These are phyloP conservation scores for Stereocaulon alpinum DNA, from an alignment of 495 filamentous ascomycete genomes.

Conservation along the genomic window DNA sequence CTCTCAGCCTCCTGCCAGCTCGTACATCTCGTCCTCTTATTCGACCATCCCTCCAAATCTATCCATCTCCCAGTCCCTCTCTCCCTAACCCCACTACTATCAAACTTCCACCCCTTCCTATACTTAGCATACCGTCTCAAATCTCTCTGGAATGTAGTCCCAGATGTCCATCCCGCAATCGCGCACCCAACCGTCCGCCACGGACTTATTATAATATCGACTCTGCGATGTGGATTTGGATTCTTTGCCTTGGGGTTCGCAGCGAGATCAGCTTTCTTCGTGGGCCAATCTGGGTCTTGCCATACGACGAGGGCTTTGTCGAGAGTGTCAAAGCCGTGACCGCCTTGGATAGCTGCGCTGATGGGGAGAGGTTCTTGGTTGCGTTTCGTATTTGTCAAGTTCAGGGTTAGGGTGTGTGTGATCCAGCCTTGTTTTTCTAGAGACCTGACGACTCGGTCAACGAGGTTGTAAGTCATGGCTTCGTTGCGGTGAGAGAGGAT, in stretches of 20 bases:
- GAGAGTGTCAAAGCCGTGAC: constrained; percentile 67
- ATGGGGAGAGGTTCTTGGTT: constrained; percentile 58
- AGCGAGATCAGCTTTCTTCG: constrained; percentile 25
- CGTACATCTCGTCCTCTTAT: constrained; percentile 32
- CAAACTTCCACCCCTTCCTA: constrained; percentile 68
- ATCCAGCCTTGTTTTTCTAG: constrained; percentile 62
- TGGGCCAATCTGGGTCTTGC: constrained; percentile 62
- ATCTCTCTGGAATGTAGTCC: constrained; percentile 83
- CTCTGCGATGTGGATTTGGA: constrained; percentile 67
- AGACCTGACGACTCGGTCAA: constrained; percentile 54
- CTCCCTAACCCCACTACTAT: constrained; percentile 75
- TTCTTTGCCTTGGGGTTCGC: constrained; percentile 40
- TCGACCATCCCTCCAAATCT: constrained; percentile 43
- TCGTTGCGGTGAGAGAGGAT: constrained; percentile 73
- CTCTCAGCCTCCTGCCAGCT: constrained; percentile 64
- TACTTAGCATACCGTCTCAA: constrained; percentile 70
- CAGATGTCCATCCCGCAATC: constrained; percentile 79
- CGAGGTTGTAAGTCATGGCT: constrained; percentile 49
- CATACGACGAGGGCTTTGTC: constrained; percentile 92
- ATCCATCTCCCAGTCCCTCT: constrained; percentile 53
- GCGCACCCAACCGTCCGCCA: constrained; percentile 85
- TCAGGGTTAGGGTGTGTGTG: constrained; percentile 70
- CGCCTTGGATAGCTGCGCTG: constrained; percentile 30
- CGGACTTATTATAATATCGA: constrained; percentile 88
- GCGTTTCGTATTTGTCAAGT: constrained; percentile 53